These are phyloP conservation scores for Cryphonectria carpinicola DNA, from an alignment of 2,329 filamentous ascomycete genomes.

Conservation along the genomic window DNA sequence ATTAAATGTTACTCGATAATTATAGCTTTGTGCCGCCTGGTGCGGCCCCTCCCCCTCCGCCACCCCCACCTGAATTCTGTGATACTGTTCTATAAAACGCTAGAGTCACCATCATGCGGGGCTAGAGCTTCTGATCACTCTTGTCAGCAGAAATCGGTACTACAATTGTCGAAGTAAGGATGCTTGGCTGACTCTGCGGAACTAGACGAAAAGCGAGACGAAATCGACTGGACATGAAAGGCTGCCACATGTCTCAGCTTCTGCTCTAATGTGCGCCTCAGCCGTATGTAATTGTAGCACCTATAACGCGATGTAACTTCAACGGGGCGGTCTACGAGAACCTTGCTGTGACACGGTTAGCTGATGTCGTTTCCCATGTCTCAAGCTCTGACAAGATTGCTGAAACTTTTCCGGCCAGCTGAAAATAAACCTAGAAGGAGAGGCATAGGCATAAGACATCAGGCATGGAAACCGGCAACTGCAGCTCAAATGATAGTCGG, in stretches of 20 bases:
- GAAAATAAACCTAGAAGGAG: too few species aligned
- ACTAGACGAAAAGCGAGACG: not conserved
- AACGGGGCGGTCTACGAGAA: too few species aligned
- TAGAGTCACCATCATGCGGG: not conserved
- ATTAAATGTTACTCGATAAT: not conserved
- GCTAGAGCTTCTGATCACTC: not conserved
- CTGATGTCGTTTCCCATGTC: too few species aligned
- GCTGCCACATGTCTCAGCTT: not conserved
- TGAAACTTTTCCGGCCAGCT: too few species aligned
- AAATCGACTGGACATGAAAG: not conserved
- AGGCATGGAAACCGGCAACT: too few species aligned
- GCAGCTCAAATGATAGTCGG: too few species aligned
- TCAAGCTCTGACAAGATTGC: too few species aligned
- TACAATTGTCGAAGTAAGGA: not conserved
- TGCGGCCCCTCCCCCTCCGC: too few species aligned
- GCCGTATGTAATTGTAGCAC: not conserved
- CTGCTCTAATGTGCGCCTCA: not conserved
- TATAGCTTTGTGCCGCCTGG: not conserved
- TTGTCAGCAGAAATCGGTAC: not conserved
- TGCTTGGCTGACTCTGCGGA: too few species aligned
- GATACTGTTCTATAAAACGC: not conserved
- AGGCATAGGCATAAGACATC: too few species aligned
- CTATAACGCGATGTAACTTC: too few species aligned
- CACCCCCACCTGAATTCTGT: not conserved
- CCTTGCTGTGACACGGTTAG: too few species aligned